A percentile compares a stretch with the other conserved stretches of the same genome.
Conservation (phyloP, 805 yeast species). For the Cyberlindnera petersonii region DNA sequence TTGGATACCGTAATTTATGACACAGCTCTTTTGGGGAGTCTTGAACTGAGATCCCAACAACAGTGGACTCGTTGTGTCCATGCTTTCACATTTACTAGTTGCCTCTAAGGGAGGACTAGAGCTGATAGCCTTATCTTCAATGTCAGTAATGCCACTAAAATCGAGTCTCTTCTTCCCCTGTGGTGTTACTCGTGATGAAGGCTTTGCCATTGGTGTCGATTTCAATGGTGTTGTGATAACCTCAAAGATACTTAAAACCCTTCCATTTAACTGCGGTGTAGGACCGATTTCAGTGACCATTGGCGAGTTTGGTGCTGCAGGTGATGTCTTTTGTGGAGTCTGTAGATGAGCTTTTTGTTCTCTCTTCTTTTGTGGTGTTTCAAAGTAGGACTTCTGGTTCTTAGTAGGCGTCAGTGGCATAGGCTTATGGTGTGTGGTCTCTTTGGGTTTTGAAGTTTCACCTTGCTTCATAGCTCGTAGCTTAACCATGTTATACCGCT, state of each 20-base stretch:
- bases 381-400: constrained; percentile 8
- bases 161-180: constrained; percentile 10
- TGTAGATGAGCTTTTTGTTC: constrained; percentile 8
- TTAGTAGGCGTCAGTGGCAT: constrained; percentile 30
- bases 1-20: constrained; percentile 1
- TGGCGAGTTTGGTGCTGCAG: constrained; percentile 13
- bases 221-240: constrained; percentile 17
- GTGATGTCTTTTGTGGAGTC: constrained; percentile 26
- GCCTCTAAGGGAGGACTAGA: constrained; percentile 5
- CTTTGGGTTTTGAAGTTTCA: background rate
- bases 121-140: constrained; percentile 1
- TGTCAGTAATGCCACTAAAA: constrained; percentile 11
- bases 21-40: constrained; percentile 20
- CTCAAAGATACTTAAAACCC: constrained; percentile 71
- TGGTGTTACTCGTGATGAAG: background rate
- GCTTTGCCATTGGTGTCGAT: background rate
- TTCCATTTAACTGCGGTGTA: constrained; percentile 81
- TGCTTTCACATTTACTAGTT: too few relatives aligned
- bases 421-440: background rate
- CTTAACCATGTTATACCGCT: constrained; percentile 11
- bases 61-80: background rate
- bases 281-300: constrained; percentile 59
- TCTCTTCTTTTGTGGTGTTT: constrained; percentile 8
- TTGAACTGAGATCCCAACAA: constrained; percentile 5
- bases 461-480: background rate